phyloP scores from a whole-genome alignment of 371 early-diverging fungal genomes.

The Mucor irregularis region DNA sequence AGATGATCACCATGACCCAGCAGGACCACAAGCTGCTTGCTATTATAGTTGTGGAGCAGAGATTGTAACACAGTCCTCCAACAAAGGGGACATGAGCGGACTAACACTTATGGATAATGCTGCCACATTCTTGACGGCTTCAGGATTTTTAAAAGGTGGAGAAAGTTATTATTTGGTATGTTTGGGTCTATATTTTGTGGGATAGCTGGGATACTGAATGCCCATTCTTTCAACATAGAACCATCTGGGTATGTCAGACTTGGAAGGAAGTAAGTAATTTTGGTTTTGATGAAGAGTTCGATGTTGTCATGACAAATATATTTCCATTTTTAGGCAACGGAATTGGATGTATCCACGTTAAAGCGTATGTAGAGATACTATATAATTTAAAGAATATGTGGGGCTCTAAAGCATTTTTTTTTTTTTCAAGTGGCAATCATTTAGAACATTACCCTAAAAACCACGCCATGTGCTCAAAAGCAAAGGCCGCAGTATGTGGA shows the following conservation, averaged over 20 bases:
- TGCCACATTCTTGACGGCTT: neutral
- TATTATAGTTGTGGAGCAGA: conserved; percentile 25
- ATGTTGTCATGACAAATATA: neutral
- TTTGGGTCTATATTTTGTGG: no score
- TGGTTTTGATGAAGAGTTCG: neutral
- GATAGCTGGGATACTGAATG: no score
- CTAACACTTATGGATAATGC: conserved; percentile 22
- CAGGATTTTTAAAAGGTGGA: conserved; percentile 12
- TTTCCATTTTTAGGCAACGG: conserved; percentile 16
- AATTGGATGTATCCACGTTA: conserved; percentile 22
- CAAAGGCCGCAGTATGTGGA: conserved; percentile 21
- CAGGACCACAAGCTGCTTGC: conserved; percentile 18
- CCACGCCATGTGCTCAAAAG: conserved; percentile 15
- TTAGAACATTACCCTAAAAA: conserved; percentile 6
- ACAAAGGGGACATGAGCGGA: conserved; percentile 11
- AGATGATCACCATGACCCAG: neutral
- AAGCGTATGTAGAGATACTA: conserved; percentile 5
- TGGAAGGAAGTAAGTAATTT: conserved; percentile 12
- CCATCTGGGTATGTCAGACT: conserved; percentile 18
- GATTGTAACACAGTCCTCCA: conserved; percentile 17
- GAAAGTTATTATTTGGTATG: conserved; percentile 21
- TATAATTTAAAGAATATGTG: neutral
- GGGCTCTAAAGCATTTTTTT: no score
- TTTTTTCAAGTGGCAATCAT: conserved; percentile 4
- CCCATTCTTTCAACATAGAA: conserved; percentile 7